Evolutionary conservation across 441 rosid species (phyloP), one percentile per base, ranked within the genome.

Genomic region (Euphorbia celastroides): DNA sequence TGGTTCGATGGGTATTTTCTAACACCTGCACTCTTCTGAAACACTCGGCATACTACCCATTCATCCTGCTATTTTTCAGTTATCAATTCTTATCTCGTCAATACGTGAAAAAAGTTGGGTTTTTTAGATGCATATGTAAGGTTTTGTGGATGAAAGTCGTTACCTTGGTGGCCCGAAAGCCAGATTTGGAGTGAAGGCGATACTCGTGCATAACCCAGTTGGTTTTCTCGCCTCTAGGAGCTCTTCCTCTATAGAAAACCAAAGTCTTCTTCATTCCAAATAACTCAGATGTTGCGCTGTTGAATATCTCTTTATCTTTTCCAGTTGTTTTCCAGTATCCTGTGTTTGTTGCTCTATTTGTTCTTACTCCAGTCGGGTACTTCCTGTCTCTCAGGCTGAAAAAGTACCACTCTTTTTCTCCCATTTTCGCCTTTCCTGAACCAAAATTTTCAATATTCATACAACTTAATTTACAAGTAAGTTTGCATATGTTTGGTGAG

Each of bases 271-370:
- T 94, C 99, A 94, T 94, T 57, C 99, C 99, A n/a, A 86, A 84
- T 68, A 94, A 83, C 61, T 88, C 88, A 46, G 81, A 76, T 5
- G 76, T 69, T 60, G 69, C 82, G 14, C 84, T 86, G 62, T 61
- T 82, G 75, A 64, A 88, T 51, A 94, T 90, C 93, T 89, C 90
- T 70, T 84, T 94, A 54, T 94, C 99, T 67, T 92, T 92, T 0
- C 99, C 99, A 0, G 99, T 94, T 2, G 98, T 96, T 81, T 94
- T 94, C 99, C 99, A 94, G 57, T 92, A 94, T 14, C 99, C 99
- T 1, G 92, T 80, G 22, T 75, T 80, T 16, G 99, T 94, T 5
- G 99, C 99, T 59, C 99, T 85, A 72, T 94, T 94, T 8, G 99
- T 94, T 71, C 99, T 84, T 80, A 88, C 89, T 9, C 99, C 99